Evolutionary conservation across 1,284 basidiomycete species (phyloP).

Genomic region (Fomitiporia mediterranea): DNA sequence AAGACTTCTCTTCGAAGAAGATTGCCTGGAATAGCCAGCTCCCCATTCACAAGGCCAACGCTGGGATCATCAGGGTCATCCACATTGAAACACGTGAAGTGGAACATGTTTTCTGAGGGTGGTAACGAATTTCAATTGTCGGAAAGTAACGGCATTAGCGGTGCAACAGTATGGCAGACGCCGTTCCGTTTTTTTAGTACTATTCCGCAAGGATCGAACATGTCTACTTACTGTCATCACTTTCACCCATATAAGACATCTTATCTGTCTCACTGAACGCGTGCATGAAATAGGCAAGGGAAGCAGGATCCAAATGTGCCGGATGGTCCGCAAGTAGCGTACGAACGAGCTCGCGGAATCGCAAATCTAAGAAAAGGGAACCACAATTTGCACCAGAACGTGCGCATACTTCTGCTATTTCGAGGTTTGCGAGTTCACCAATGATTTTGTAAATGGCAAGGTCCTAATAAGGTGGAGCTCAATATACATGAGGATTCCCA

Average conservation of each 20-base stretch:
- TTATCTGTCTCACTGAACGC: slow-evolving; percentile 85
- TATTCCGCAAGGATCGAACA: too few species aligned
- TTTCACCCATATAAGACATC: slow-evolving; percentile 60
- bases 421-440: slow-evolving; percentile 66
- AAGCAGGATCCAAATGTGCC: slow-evolving; percentile 70
- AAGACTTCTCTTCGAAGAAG: slow-evolving; percentile 73
- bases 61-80: slow-evolving; percentile 70
- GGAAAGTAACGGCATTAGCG: neutral
- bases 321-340: slow-evolving; percentile 70
- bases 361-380: slow-evolving; percentile 75
- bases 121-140: slow-evolving; percentile 7
- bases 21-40: slow-evolving; percentile 73
- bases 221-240: slow-evolving; percentile 59
- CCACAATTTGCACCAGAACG: slow-evolving; percentile 80
- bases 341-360: slow-evolving; percentile 73
- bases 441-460: slow-evolving; percentile 77
- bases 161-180: too few species aligned
- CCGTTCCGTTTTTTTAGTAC: too few species aligned
- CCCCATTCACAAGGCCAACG: slow-evolving; percentile 72
- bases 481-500: neutral
- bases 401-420: slow-evolving; percentile 82
- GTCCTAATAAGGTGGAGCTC: slow-evolving; percentile 35
- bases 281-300: slow-evolving; percentile 80
- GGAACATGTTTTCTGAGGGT: slow-evolving; percentile 64
- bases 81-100: slow-evolving; percentile 78